Evolutionary conservation across 1,284 basidiomycete genomes (phyloP).

Genomic region (Sporisorium graminicola): DNA sequence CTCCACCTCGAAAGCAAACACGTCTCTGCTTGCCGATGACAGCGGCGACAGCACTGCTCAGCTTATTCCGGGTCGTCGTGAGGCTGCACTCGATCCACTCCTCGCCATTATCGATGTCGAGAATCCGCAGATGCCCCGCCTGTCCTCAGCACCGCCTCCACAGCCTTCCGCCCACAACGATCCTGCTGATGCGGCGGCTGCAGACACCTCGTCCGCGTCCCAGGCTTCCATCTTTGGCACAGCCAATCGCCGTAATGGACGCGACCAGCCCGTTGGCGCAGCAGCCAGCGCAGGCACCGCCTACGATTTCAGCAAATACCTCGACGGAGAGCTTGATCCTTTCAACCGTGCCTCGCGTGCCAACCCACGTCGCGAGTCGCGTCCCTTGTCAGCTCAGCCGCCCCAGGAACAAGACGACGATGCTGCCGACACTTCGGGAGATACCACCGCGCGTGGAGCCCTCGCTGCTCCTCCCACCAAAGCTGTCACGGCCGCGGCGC

Average conservation of each 20-base stretch:
- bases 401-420: constrained; percentile 8
- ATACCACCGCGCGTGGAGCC: constrained; percentile 40
- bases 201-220: constrained; percentile 20
- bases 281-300: constrained; percentile 22
- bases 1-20: constrained; percentile 10
- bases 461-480: neutral
- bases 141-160: neutral
- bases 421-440: constrained; percentile 27
- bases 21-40: constrained; percentile 27
- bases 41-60: constrained; percentile 40
- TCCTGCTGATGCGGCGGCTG: constrained; percentile 5
- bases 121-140: constrained; percentile 29
- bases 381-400: constrained; percentile 36
- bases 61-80: constrained; percentile 32
- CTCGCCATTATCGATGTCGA: constrained; percentile 40
- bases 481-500: neutral
- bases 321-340: constrained; percentile 47
- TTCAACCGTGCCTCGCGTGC: constrained; percentile 48
- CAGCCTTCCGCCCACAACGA: neutral
- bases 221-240: constrained; percentile 43
- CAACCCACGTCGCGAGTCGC: constrained; percentile 37
- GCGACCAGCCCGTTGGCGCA: constrained; percentile 27
- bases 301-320: constrained; percentile 51
- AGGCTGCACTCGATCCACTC: constrained; percentile 10
- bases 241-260: constrained; percentile 28